phyloP scores from a whole-genome alignment of 805 yeast genomes.

The Pichia eremophila region DNA sequence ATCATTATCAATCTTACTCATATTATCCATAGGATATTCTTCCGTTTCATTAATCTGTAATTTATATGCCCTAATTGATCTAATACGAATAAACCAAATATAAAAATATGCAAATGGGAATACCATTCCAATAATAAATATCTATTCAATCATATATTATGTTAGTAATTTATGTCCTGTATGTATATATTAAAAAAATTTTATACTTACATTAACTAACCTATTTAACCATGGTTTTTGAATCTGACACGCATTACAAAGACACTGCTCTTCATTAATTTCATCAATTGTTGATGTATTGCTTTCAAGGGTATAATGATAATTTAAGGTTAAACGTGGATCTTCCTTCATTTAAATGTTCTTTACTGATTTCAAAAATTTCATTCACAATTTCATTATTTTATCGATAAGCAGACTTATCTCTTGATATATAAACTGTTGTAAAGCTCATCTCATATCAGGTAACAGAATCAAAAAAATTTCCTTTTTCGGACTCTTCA shows the following conservation, averaged over 20 bases:
- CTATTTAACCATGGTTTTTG: constrained; percentile 3
- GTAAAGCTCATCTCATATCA: no score
- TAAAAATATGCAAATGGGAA: constrained; percentile 5
- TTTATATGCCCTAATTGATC: not conserved
- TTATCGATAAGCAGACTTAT: no score
- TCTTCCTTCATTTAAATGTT: no score
- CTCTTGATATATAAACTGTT: no score
- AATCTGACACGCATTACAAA: constrained; percentile 5
- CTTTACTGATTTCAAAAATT: no score
- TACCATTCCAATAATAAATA: constrained; percentile 7
- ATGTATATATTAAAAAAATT: not conserved
- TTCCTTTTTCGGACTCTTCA: constrained; percentile 5
- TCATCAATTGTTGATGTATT: not conserved
- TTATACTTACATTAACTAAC: constrained; percentile 2
- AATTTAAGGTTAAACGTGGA: not conserved
- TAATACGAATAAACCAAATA: constrained; percentile 3
- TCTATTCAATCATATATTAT: not conserved
- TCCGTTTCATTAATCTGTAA: not conserved
- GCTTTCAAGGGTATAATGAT: not conserved
- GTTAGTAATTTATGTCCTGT: not conserved
- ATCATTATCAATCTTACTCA: not conserved
- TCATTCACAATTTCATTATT: no score
- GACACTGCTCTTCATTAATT: not conserved
- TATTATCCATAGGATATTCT: not conserved
- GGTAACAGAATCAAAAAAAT: not conserved